Percentiles rank a stretch among this genome's conserved stretches.
Evolutionary conservation across 2,329 filamentous ascomycete genomes (phyloP).

Genomic region (Neurospora sp.): DNA sequence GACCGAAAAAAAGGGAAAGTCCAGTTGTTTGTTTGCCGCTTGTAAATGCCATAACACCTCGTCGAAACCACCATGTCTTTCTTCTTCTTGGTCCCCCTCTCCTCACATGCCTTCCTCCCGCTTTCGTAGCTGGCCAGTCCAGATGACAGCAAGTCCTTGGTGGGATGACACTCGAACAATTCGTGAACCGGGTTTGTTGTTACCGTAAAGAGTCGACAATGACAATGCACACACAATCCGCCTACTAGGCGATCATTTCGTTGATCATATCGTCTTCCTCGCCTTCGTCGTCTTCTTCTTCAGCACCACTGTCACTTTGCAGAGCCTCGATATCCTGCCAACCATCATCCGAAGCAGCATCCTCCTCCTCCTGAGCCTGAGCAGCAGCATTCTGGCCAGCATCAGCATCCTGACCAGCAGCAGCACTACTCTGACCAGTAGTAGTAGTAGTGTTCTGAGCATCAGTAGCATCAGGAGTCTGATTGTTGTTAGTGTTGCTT

Average conservation of each 20-base stretch:
- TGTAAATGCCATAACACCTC: not conserved
- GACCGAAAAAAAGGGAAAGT: not conserved
- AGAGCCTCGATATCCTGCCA: not conserved
- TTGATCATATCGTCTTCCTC: not conserved
- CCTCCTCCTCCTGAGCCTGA: not conserved
- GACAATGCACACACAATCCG: not conserved
- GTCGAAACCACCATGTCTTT: not conserved
- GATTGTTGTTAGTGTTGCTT: too few relatives aligned
- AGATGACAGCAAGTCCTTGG: not conserved
- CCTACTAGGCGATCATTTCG: not conserved
- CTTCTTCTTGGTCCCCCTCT: not conserved
- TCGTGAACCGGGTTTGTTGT: not conserved
- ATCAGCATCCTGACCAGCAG: not conserved
- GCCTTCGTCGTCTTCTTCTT: not conserved
- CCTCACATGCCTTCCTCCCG: not conserved
- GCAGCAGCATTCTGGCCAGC: not conserved
- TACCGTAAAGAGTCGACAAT: not conserved
- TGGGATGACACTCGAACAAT: not conserved
- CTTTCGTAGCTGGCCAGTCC: not conserved
- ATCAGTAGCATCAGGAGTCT: not conserved
- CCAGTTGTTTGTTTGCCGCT: not conserved
- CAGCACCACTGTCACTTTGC: not conserved
- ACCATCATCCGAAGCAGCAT: not conserved
- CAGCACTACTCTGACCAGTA: not conserved
- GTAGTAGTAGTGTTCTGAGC: not conserved